Evolutionary conservation across 805 yeast species (phyloP), one percentile per base, ranked within the genome.

Genomic region (Ogataea angusta): DNA sequence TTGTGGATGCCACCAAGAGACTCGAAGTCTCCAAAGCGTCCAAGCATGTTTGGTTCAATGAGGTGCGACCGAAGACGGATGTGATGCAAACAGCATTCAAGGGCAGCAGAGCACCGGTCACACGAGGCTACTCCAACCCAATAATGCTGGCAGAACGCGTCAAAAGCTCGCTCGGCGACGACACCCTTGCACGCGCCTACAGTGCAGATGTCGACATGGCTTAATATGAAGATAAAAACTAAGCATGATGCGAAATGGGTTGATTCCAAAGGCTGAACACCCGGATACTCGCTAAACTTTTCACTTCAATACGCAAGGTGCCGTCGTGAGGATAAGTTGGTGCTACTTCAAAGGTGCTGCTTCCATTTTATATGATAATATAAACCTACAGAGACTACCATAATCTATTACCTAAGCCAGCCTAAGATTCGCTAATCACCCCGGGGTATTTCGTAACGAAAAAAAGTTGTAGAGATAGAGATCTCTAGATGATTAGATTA

Each of bases 1-100:
- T 80, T 10, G 76, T 78, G 9, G 70, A 75, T 43, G 73, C 80
- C 0, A 46, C 46, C n/a, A 60, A 66, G 25, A 57, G 83, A 38
- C 62, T 61, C 30, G 68, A 68, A 33, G 69, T 72, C 8, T 45
- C 51, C 3, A 64, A 67, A 34, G 64, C 76, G 1, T 42, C 60
- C 7, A 41, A 48, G 1, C 82, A 76, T 53, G 55, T 46, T 10
- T 76, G 82, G 82, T 66, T 76, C 41, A 30, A 22, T 4, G 30
- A 30, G n/a, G 24, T 26, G 27, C 32, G 10, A 21, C 30, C 30
- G 10, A 4, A 16, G 10, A 8, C 4, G 19, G n/a, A 25, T 2
- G n/a, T 38, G 6, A 19, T 27, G 4, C 38, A 44, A 7, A 30
- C 21, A 13, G 37, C 28, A 8, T 26, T 35, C 34, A 24, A 30